Conservation (phyloP, 139 green algal species). For the Chlorella sp. region DNA sequence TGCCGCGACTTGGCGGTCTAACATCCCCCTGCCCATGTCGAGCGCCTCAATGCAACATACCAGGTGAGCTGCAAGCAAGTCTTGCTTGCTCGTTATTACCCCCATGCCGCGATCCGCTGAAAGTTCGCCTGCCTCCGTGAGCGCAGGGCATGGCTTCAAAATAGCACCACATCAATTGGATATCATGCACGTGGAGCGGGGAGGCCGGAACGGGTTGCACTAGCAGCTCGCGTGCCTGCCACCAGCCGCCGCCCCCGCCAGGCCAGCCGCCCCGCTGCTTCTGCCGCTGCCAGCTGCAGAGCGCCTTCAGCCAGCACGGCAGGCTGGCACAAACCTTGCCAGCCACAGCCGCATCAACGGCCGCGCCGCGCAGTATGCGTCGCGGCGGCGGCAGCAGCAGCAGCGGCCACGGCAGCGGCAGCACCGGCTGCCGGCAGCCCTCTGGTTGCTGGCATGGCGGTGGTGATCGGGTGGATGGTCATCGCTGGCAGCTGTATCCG, state of each 20-base stretch:
- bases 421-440: not conserved
- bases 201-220: no score
- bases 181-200: no score
- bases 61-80: not conserved
- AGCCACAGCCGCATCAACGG: not conserved
- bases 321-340: not conserved
- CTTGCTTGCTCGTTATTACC: no score
- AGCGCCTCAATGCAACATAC: no score
- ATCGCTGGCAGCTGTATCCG: constrained; percentile 71
- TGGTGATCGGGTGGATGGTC: constrained; percentile 23
- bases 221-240: not conserved
- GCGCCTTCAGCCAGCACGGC: not conserved
- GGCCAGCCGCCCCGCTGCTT: not conserved
- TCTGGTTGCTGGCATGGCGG: not conserved
- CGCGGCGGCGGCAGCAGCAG: not conserved
- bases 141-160: no score
- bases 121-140: no score
- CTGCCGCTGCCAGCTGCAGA: not conserved
- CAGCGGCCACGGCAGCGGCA: not conserved
- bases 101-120: no score
- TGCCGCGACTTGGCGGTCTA: no score
- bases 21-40: no score
- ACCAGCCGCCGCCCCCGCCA: not conserved
- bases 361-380: not conserved
- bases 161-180: no score